Percentiles rank a stretch among this genome's conserved stretches.
These are phyloP conservation scores for Pisolithus tinctorius DNA, from an alignment of 768 basidiomycete species.

Conservation along the genomic window DNA sequence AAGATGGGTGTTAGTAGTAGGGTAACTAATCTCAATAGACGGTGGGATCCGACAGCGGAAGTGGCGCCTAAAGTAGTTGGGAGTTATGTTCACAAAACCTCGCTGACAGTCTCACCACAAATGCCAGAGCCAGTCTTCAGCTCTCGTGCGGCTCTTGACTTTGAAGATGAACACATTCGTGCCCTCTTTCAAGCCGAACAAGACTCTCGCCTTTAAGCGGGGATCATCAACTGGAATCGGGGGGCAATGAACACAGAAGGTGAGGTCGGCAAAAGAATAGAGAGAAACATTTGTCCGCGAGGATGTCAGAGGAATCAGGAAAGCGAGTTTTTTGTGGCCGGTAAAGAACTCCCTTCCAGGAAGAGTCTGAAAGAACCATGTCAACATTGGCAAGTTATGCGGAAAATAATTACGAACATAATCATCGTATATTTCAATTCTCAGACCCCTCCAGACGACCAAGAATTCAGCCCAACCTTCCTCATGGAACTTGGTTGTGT, in stretches of 20 bases:
- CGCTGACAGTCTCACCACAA: slow-evolving; percentile 50
- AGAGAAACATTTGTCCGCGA: slow-evolving; percentile 66
- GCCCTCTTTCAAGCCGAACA: slow-evolving; percentile 52
- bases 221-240: slow-evolving; percentile 40
- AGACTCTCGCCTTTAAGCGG: slow-evolving; percentile 36
- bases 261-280: slow-evolving; percentile 82
- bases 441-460: slow-evolving; percentile 74
- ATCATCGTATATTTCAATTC: slow-evolving; percentile 80
- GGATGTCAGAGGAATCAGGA: slow-evolving; percentile 64
- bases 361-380: slow-evolving; percentile 35
- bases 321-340: slow-evolving; percentile 74
- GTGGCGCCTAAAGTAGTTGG: slow-evolving; percentile 43
- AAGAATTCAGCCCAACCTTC: slow-evolving; percentile 79
- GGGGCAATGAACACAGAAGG: slow-evolving; percentile 69
- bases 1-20: slow-evolving; percentile 59
- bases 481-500: slow-evolving; percentile 49
- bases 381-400: background rate
- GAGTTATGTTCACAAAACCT: background rate
- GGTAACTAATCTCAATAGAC: slow-evolving; percentile 63
- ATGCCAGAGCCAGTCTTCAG: slow-evolving; percentile 87
- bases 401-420: slow-evolving; percentile 49
- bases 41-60: slow-evolving; percentile 68
- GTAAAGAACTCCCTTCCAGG: slow-evolving; percentile 62
- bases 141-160: slow-evolving; percentile 65
- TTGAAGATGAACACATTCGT: slow-evolving; percentile 89